Evolutionary conservation across 2,329 filamentous ascomycete species (phyloP).

Genomic region (Lachnellula hyalina): DNA sequence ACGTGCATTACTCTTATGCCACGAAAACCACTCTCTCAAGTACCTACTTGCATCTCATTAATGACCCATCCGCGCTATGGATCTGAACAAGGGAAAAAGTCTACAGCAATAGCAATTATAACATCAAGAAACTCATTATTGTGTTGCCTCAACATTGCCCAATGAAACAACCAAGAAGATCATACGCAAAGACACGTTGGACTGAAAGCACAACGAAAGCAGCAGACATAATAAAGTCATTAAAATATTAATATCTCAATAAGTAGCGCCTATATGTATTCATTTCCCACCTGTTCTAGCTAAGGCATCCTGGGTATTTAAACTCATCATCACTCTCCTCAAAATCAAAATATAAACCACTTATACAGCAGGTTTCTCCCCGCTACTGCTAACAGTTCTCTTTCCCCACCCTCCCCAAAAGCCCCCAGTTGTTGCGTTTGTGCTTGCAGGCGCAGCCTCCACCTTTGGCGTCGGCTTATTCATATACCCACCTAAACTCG

Average conservation of each 20-base stretch:
- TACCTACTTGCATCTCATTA: too few species aligned
- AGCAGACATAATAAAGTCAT: background rate
- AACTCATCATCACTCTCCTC: background rate
- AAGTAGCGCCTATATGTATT: background rate
- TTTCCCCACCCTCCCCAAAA: conserved; percentile 47
- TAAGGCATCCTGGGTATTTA: background rate
- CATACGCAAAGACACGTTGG: too few species aligned
- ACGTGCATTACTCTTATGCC: too few species aligned
- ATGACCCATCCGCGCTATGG: too few species aligned
- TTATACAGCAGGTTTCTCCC: background rate
- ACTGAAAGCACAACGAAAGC: background rate
- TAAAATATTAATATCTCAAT: background rate
- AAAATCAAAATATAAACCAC: background rate
- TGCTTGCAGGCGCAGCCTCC: conserved; percentile 16
- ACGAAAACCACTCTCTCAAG: too few species aligned
- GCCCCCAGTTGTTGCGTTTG: conserved; percentile 36
- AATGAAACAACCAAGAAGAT: too few species aligned
- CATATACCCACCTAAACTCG: conserved; percentile 4
- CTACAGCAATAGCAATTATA: too few species aligned
- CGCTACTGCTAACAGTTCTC: conserved; percentile 17
- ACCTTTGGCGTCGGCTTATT: background rate
- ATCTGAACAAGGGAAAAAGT: too few species aligned
- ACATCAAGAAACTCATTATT: too few species aligned
- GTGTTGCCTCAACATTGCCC: too few species aligned
- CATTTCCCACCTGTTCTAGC: background rate